These are phyloP conservation scores for Isoetes taiwanensis DNA, from an alignment of 75 land plant species.

Conservation along the genomic window DNA sequence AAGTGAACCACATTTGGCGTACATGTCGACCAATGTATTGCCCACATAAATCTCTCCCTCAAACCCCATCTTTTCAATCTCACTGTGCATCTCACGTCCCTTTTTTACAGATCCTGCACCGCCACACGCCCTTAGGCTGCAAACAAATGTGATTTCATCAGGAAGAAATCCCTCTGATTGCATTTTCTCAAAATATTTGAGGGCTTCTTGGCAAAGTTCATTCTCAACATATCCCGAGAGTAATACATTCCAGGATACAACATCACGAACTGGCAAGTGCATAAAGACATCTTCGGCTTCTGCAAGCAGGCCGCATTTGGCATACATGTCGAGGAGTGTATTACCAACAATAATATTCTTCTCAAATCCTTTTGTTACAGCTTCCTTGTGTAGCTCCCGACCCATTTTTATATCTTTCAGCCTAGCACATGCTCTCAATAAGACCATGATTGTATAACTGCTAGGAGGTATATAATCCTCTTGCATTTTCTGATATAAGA, in stretches of 20 bases:
- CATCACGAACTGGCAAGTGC: constrained; percentile 10
- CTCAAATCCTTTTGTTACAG: constrained; percentile 7
- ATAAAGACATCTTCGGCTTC: constrained; percentile 12
- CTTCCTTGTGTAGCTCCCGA: constrained; percentile 5
- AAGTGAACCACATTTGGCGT: not conserved
- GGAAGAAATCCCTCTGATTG: constrained; percentile 10
- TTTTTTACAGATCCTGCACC: not conserved
- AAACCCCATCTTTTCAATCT: not conserved
- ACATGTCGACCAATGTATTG: constrained; percentile 4
- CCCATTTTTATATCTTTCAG: constrained; percentile 7
- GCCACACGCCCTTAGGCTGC: constrained; percentile 2
- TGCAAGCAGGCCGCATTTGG: constrained; percentile 10
- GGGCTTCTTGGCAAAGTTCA: constrained; percentile 9
- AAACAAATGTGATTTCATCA: constrained; percentile 12
- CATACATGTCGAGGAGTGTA: constrained; percentile 22
- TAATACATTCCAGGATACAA: constrained; percentile 23
- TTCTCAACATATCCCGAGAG: constrained; percentile 8
- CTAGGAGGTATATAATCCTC: constrained; percentile 7
- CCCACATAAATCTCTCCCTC: not conserved
- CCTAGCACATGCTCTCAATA: constrained; percentile 14
- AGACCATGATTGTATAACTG: constrained; percentile 8
- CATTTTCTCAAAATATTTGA: constrained; percentile 11
- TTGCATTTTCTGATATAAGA: constrained; percentile 11
- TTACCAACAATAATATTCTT: constrained; percentile 12
- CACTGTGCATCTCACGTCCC: not conserved